Evolutionary conservation across 495 filamentous ascomycete genomes (phyloP).

Genomic region (Trichoderma virens): DNA sequence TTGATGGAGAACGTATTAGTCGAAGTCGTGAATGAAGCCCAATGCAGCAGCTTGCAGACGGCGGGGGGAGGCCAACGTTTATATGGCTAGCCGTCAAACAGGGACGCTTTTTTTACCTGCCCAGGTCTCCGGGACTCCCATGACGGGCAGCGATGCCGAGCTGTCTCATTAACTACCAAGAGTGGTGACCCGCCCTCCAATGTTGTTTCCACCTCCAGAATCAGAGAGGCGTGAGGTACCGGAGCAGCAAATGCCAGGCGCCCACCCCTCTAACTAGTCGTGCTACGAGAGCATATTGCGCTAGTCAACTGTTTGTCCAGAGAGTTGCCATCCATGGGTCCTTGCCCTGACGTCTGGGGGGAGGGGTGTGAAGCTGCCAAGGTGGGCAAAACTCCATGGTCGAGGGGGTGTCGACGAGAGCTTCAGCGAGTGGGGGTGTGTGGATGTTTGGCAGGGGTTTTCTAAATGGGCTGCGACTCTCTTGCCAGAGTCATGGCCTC

Average conservation of each 20-base stretch:
- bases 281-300: background rate
- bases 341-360: background rate
- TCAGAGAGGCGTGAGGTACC: constrained; percentile 2
- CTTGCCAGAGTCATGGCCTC: background rate
- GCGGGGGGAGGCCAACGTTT: constrained; percentile 8
- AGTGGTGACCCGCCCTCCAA: constrained; percentile 2
- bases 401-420: background rate
- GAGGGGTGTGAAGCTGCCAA: too few species aligned
- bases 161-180: background rate
- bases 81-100: constrained; percentile 8
- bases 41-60: constrained; percentile 8
- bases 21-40: background rate
- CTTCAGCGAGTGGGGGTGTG: background rate
- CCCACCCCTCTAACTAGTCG: background rate
- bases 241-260: background rate
- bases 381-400: background rate
- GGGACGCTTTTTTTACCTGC: background rate
- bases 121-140: constrained; percentile 7
- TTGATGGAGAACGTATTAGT: background rate
- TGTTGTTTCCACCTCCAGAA: background rate
- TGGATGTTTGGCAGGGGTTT: background rate
- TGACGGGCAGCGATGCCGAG: constrained; percentile 3
- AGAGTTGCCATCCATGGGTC: background rate
- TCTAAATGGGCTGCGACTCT: background rate
- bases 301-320: background rate